Evolutionary conservation across 1,139 yeast species (phyloP).

Genomic region (Arxiozyma telluris): DNA sequence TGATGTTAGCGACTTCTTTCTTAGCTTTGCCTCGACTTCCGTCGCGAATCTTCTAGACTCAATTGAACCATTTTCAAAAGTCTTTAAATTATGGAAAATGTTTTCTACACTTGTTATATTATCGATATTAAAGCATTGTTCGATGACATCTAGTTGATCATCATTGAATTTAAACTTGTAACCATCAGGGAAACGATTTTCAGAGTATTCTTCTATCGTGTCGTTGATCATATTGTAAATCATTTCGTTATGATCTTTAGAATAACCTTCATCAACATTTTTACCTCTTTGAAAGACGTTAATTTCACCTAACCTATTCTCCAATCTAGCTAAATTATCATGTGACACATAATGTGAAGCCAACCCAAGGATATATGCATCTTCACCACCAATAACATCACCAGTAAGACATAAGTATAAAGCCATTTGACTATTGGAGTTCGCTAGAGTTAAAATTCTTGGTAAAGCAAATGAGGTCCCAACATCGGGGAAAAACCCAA

Average conservation of each 20-base stretch:
- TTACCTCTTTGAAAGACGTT: conserved; percentile 8
- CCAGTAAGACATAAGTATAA: conserved; percentile 84
- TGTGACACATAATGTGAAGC: conserved; percentile 85
- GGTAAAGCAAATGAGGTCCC: conserved; percentile 89
- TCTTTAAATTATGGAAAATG: conserved; percentile 48
- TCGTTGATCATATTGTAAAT: conserved; percentile 45
- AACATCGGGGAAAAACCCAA: conserved; percentile 95
- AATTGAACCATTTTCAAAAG: conserved; percentile 21
- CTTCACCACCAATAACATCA: conserved; percentile 63
- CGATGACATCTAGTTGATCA: conserved; percentile 55
- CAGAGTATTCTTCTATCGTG: conserved; percentile 67
- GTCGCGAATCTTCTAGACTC: conserved; percentile 61
- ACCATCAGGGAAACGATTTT: conserved; percentile 53
- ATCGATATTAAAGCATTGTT: conserved; percentile 47
- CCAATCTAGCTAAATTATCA: conserved; percentile 51
- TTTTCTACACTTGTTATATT: conserved; percentile 49
- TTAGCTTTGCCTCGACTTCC: conserved; percentile 46
- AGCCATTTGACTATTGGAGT: conserved; percentile 65
- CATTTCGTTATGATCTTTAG: neutral
- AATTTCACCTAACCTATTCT: conserved; percentile 51
- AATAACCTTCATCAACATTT: neutral
- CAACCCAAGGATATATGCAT: conserved; percentile 71
- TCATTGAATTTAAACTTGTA: conserved; percentile 52
- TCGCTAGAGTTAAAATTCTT: conserved; percentile 39
- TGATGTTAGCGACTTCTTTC: conserved; percentile 59